Evolutionary conservation across 78 protist genomes (phyloP), one percentile per base, ranked within the genome.

Genomic region (Pigoraptor vietnamica): DNA sequence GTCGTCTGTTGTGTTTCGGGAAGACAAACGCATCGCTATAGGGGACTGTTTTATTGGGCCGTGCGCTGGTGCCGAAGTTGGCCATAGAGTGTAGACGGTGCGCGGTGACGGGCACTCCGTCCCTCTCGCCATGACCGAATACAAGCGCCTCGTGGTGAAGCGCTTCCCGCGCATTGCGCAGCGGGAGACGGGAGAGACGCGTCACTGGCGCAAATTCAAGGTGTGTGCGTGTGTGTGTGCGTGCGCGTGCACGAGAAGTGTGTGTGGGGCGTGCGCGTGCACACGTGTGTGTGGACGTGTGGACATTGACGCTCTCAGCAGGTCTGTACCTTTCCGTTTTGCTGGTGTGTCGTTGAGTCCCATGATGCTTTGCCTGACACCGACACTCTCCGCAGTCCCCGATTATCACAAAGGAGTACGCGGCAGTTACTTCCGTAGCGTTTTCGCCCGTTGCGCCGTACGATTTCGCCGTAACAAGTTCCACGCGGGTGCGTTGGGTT

Each of bases 151-250:
- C 0, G 37, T 2, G 83, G 29, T 91, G 6, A 86, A 87, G 35
- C 88, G 91, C n/a, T 92, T 33, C 84, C 91, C 93, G 9, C 90
- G 36, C 2, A 40, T 92, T 0, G 24, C 48, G n/a, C 86, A 37
- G 9, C 67, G 91, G 29, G 93, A 23, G 25, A 92, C 93, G 23
- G 81, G 87, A 14, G 93, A 92, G 1, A 48, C 87, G 33, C 39
- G 93, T 0, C 88, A 92, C 84, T 92, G 93, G 93, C 2, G 36
- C 38, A 32, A 40, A n/a, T 92, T 92, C 67, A 92, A 92, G 93
- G 93, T 87, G 48, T 23, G 86, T 24, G 88, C 38, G 24, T 9
- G 10, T 37, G 38, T 14, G n/a, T 2, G 23, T 23, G 55, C 38
- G 0, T 9, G 23, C 14, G 89, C 0, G 14, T 14, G 29, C 24